Evolutionary conservation across 805 yeast species (phyloP).

Genomic region (Ogataea allantospora): DNA sequence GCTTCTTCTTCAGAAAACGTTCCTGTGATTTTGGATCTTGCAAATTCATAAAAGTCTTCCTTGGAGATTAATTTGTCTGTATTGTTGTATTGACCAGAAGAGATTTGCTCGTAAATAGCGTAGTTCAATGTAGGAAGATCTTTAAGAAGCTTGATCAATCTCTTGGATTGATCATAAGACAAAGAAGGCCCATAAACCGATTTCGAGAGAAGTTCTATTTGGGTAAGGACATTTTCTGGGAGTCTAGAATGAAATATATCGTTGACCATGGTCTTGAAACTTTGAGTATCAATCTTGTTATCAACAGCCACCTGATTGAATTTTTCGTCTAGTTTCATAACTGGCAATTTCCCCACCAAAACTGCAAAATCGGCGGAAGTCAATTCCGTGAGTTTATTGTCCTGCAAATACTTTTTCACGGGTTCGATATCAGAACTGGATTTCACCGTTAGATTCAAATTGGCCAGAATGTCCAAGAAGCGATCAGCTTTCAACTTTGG

Average conservation of each 20-base stretch:
- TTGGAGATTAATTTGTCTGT: constrained; percentile 24
- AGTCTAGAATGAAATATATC: constrained; percentile 31
- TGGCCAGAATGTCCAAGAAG: constrained; percentile 25
- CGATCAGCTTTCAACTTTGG: constrained; percentile 18
- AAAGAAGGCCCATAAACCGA: constrained; percentile 43
- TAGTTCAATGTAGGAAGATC: constrained; percentile 35
- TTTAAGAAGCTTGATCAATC: constrained; percentile 44
- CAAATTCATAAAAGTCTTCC: constrained; percentile 27
- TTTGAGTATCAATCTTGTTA: constrained; percentile 18
- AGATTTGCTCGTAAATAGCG: constrained; percentile 29
- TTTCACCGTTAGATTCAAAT: constrained; percentile 19
- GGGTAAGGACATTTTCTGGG: constrained; percentile 54
- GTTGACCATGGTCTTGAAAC: constrained; percentile 23
- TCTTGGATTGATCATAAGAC: constrained; percentile 47
- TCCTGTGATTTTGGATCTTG: constrained; percentile 15
- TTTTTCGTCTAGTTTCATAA: constrained; percentile 26
- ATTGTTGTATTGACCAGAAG: constrained; percentile 22
- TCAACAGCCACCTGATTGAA: constrained; percentile 16
- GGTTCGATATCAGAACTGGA: constrained; percentile 19
- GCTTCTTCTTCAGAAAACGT: constrained; percentile 30
- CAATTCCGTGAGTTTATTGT: constrained; percentile 15
- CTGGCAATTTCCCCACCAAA: constrained; percentile 28
- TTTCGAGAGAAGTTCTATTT: constrained; percentile 44
- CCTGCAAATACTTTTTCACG: constrained; percentile 15
- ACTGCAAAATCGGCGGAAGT: constrained; percentile 21